These are phyloP conservation scores for Alternaria consortialis DNA, from an alignment of 2,329 filamentous ascomycete species.

Conservation along the genomic window DNA sequence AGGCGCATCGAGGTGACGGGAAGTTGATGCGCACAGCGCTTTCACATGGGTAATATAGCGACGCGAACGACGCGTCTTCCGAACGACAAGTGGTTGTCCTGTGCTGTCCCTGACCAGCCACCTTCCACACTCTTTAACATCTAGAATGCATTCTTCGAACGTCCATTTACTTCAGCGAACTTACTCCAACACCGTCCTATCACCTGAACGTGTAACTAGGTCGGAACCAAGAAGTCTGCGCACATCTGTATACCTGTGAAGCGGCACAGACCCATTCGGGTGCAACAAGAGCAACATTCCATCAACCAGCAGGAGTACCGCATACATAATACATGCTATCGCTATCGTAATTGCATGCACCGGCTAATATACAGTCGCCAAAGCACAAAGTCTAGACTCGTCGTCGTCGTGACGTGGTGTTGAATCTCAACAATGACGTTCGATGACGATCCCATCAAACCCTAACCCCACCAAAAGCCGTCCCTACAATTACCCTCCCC, in stretches of 20 bases:
- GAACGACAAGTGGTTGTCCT: background rate
- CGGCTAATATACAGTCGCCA: background rate
- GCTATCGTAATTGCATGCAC: background rate
- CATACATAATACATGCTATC: background rate
- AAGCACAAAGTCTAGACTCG: background rate
- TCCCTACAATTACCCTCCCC: conserved; percentile 8
- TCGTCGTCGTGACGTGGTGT: conserved; percentile 13
- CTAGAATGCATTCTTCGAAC: too few relatives aligned
- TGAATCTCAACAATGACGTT: conserved; percentile 14
- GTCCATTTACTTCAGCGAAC: too few relatives aligned
- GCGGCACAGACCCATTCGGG: background rate
- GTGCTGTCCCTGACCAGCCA: background rate
- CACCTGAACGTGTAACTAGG: too few relatives aligned
- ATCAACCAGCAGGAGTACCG: background rate
- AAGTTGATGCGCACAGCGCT: too few relatives aligned
- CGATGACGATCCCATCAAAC: conserved; percentile 17
- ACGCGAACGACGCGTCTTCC: background rate
- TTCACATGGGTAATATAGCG: background rate
- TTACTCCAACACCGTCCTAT: too few relatives aligned
- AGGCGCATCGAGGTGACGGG: too few relatives aligned
- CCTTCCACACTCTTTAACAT: background rate
- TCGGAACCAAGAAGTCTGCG: background rate
- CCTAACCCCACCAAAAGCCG: conserved; percentile 10
- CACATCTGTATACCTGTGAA: background rate
- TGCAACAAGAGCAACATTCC: background rate